Base-by-base conservation (phyloP, 2,329 filamentous ascomycete genomes). In the Ophiostoma sp. region DNA sequence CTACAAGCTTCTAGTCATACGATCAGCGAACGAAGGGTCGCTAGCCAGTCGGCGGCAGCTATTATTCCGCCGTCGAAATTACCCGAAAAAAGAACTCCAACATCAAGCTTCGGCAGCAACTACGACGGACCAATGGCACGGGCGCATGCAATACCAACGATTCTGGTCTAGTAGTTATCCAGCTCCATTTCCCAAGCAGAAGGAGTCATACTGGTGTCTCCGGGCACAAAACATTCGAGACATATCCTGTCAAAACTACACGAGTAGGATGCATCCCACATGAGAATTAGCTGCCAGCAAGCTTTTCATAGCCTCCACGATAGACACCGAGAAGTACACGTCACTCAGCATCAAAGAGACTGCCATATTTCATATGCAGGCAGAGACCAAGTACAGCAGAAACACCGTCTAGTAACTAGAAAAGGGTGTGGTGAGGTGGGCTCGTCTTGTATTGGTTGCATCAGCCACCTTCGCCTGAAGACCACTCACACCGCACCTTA, bases 341-440 rank as follows among this genome's bases (percentile, higher is more conserved):
- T 62, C 57, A 62, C 57, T 35, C 11, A 62, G 57, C 57, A 13
- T 48, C 27, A 62, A 17, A 62, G 23, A 62, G 11, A 17, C 8
- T 23, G 23, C 52, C 4, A 62, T 5, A 62, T 10, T 62, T 13
- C 11, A 62, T 10, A 48, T 48, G 44, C 44, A 48, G 17, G 20
- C 44, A 48, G 17, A 20, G 17, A n/a, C 36, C n/a, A 36, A 65
- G 20, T 4, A 11, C 35, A 39, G 11, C 20, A 65, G 5, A 15
- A 35, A n/a, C 1, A 11, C 62, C 6, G 4, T 23, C 6, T 39
- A 33, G 39, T 41, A 4, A 15, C 31, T 67, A 35, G 27, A 64
- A 35, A 68, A 67, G 69, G 69, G 71, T 72, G 71, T 70, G 69
- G 62, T 72, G 69, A 72, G 57, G 64, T 70, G 68, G 67, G 60